Evolutionary conservation across 2,329 filamentous ascomycete genomes (phyloP), one percentile per base, ranked within the genome.

Genomic region (Fusarium pininemorale): DNA sequence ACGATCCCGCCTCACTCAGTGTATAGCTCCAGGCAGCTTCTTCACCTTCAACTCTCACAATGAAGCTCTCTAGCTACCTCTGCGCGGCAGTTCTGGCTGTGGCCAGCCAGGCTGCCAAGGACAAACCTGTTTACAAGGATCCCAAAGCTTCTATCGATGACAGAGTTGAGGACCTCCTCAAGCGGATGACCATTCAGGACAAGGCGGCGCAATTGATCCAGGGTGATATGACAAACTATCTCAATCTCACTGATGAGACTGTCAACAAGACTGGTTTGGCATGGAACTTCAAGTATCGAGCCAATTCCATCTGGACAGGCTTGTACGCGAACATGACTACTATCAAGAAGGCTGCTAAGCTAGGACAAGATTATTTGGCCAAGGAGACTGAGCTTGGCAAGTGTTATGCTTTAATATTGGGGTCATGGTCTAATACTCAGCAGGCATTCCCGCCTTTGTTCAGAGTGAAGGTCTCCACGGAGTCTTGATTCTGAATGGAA

Each of bases 381-480:
- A 84, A 93, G 39, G 75, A 82, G 54, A 82, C 81, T 20, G 70
- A 79, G 48, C 78, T 82, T 8, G 81, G 81, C 81, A 58, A 56
- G 47, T 48, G 12, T 11, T 35, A 5, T 32, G 5, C 38, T 82
- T 91, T 14, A 20, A 7, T 30, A 15, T n/a, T n/a, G 6, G 7
- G 16, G 10, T 8, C 20, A 38, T 10, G 13, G 0, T 30, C 56
- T 75, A 42, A 75, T 54, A 14, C 12, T 16, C 12, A 13, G 22
- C 15, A 79, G 92, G 91, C 1, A 94, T 94, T 59, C 93, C 93
- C 12, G 90, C 92, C 3, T 87, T 94, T 74, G 90, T 93, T 20
- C 93, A 94, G 81, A 92, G 89, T 7, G 93, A 95, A 81, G 92
- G 90, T 42, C 92, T 94, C 50, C 92, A 94, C 77, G 93, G 92